A percentile compares a stretch with the other conserved stretches of the same genome.
These are phyloP conservation scores for Sonneratia alba DNA, from an alignment of 345 rosid species.

Conservation along the genomic window DNA sequence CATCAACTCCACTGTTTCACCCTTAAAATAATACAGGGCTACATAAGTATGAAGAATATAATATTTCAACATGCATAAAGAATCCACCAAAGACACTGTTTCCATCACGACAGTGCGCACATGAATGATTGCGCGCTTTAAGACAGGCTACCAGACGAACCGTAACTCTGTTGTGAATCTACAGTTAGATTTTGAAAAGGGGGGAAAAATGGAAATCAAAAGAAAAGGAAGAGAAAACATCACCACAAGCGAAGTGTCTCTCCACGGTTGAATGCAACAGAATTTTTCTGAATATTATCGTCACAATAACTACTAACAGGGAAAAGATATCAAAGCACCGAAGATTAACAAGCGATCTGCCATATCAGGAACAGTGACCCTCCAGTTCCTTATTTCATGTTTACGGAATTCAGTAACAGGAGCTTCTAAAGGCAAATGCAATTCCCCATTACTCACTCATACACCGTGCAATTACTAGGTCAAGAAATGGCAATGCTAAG, in stretches of 20 bases:
- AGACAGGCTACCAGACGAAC: neutral
- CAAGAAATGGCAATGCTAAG: neutral
- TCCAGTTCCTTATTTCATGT: too few species aligned
- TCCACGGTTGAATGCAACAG: neutral
- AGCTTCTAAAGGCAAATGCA: too few species aligned
- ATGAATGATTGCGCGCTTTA: slow-evolving; percentile 16
- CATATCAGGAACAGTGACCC: neutral
- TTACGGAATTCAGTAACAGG: too few species aligned
- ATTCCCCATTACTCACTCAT: too few species aligned
- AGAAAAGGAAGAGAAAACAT: neutral
- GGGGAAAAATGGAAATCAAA: neutral
- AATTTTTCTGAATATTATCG: neutral
- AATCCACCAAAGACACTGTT: neutral
- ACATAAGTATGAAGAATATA: neutral
- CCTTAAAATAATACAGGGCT: neutral
- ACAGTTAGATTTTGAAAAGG: neutral
- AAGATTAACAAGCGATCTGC: neutral
- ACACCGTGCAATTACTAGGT: too few species aligned
- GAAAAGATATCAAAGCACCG: too few species aligned
- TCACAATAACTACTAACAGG: neutral
- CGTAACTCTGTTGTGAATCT: neutral
- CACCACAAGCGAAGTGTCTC: neutral
- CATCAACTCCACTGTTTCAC: neutral
- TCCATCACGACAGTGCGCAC: slow-evolving; percentile 11
- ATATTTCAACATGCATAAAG: neutral